phyloP scores from a whole-genome alignment of 2,329 filamentous ascomycete species.

The Colletotrichum tropicale region DNA sequence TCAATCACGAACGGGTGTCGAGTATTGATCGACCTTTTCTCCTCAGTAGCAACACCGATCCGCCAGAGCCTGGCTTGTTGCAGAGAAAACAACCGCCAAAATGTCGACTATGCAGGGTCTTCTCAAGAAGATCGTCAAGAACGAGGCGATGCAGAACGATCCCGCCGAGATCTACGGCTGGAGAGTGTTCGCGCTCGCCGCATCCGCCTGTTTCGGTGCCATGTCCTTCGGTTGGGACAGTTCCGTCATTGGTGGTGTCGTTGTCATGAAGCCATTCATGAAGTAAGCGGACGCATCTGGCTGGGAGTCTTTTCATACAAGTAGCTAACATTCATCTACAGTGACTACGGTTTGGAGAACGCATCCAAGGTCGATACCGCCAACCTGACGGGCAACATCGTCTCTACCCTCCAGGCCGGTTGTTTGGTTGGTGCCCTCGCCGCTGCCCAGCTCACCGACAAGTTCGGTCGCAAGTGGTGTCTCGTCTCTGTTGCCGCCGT shows the following conservation, averaged over 20 bases:
- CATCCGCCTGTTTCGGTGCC: conserved; percentile 55
- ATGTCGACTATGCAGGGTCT: conserved; percentile 23
- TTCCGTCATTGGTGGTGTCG: conserved; percentile 70
- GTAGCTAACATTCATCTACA: conserved; percentile 53
- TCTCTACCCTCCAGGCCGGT: conserved; percentile 30
- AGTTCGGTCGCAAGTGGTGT: conserved; percentile 45
- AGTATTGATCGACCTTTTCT: background rate
- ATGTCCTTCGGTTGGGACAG: conserved; percentile 67
- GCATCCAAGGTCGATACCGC: conserved; percentile 18
- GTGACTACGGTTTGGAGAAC: conserved; percentile 24
- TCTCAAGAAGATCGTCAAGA: conserved; percentile 50
- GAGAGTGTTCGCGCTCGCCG: conserved; percentile 68
- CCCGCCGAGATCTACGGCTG: conserved; percentile 73
- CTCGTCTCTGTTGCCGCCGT: conserved; percentile 59
- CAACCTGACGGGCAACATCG: conserved; percentile 27
- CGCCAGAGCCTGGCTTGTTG: conserved; percentile 18
- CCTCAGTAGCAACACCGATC: conserved; percentile 6
- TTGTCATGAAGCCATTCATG: conserved; percentile 63
- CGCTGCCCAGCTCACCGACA: conserved; percentile 42
- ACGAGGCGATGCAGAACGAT: conserved; percentile 68
- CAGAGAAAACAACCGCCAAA: background rate
- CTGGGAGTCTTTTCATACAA: background rate
- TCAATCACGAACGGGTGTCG: conserved; percentile 2
- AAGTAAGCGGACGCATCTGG: conserved; percentile 34
- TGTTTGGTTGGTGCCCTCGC: conserved; percentile 31